These are phyloP conservation scores for Macadamia tetraphylla DNA, from an alignment of 164 flowering plant species.

Conservation along the genomic window DNA sequence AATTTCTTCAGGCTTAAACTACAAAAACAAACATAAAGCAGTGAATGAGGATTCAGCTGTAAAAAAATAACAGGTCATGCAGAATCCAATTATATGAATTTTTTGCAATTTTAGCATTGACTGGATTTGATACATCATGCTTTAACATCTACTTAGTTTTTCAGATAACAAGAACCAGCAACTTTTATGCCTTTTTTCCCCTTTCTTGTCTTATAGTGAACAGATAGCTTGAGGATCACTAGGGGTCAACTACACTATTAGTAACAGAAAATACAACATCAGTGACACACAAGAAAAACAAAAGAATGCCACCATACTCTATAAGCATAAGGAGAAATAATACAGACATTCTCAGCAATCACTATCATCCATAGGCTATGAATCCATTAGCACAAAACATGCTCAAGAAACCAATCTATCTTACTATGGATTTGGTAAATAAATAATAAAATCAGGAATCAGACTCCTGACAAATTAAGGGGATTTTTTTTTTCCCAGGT, in stretches of 20 bases:
- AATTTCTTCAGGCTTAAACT: constrained; percentile 41
- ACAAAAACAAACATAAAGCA: neutral
- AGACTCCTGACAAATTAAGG: no score
- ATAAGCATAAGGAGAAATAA: neutral
- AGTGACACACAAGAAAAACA: neutral
- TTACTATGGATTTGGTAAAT: no score
- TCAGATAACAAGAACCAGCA: no score
- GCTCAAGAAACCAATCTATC: neutral
- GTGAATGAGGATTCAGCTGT: neutral
- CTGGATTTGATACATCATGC: no score
- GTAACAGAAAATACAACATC: no score
- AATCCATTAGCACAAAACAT: neutral
- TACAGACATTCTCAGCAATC: neutral
- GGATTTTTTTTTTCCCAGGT: no score
- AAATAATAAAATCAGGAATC: no score
- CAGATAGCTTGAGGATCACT: no score
- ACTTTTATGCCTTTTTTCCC: no score
- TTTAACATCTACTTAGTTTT: neutral
- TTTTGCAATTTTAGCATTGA: neutral
- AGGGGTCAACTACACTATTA: no score
- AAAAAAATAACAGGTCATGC: neutral
- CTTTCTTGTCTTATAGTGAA: no score
- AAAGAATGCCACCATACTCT: neutral
- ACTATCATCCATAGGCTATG: neutral
- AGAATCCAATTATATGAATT: neutral